phyloP scores from a whole-genome alignment of 208 protist genomes.

The Trypanosoma avium region DNA sequence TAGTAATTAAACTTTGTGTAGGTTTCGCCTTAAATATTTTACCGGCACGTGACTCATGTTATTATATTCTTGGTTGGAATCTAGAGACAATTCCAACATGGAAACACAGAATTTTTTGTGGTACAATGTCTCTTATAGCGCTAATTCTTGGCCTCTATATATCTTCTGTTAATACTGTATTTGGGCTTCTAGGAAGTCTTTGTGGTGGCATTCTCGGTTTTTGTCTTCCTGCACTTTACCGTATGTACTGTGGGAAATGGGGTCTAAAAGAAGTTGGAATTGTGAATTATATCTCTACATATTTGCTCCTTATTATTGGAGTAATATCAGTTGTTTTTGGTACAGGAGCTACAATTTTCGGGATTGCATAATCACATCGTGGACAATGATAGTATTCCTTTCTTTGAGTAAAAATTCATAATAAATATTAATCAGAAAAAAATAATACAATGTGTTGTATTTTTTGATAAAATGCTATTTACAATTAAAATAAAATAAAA shows the following conservation, averaged over 20 bases:
- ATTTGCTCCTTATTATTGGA: constrained; percentile 69
- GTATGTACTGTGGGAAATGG: constrained; percentile 79
- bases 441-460: too few relatives aligned
- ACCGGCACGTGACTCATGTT: constrained; percentile 57
- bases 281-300: constrained; percentile 73
- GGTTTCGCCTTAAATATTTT: constrained; percentile 64
- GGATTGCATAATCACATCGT: constrained; percentile 1
- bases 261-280: constrained; percentile 46
- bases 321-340: constrained; percentile 73
- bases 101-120: constrained; percentile 51
- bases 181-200: constrained; percentile 76
- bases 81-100: constrained; percentile 55
- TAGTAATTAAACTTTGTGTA: constrained; percentile 64
- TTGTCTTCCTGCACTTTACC: constrained; percentile 80
- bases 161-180: constrained; percentile 68
- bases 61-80: constrained; percentile 53
- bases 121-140: constrained; percentile 49
- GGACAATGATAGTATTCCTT: too few relatives aligned
- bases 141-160: constrained; percentile 79
- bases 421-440: too few relatives aligned
- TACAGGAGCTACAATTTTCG: constrained; percentile 62
- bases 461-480: too few relatives aligned
- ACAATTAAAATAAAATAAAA: too few relatives aligned
- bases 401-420: too few relatives aligned
- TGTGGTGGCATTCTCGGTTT: constrained; percentile 81